Evolutionary conservation across 31 red algal genomes (phyloP), one percentile per base, ranked within the genome.

Genomic region (Asparagopsis taxiformis): DNA sequence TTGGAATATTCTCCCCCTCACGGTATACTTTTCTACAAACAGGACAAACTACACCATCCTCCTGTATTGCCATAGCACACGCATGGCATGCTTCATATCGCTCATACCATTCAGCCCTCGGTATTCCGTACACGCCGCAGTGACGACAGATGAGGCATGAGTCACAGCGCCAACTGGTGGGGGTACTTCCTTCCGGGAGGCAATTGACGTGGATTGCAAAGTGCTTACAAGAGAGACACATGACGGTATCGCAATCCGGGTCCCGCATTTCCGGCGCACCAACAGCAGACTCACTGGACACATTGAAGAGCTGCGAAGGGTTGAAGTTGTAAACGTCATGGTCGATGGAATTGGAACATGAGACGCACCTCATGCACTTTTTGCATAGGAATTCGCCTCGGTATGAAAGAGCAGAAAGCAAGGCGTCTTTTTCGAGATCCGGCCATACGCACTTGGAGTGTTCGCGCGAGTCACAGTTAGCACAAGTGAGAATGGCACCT

Each of bases 11-110:
- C 50, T 87, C 70, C n/a, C 38, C 34, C 64, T 87, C 82, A 7
- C 71, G 59, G 49, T 87, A 87, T 3, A 77, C 82, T 24, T 70
- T 66, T 20, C 53, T 48, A 35, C 82, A 87, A 31, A 87, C 48
- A 0, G 82, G 82, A 56, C 82, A 87, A 25, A 87, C 71, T 9
- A 76, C 71, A 15, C 68, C 68, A 1, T 46, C 70, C 23, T 75
- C 61, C 49, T 62, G 36, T 23, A 77, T 76, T 26, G 68, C 82
- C 8, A 9, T n/a, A 11, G 46, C 36, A 39, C 82, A 87, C 22
- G 32, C 54, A 32, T 35, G 39, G 37, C 82, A 87, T 4, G 82
- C 82, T 38, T 76, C 62, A 33, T 68, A 61, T 3, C 24, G 31
- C 37, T 87, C 82, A 77, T 66, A 70, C 82, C 82, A 87, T 34